Percentiles rank a stretch among this genome's conserved stretches.
Evolutionary conservation across 371 early-diverging fungal species (phyloP).

Genomic region (Lichtheimia hyalospora): DNA sequence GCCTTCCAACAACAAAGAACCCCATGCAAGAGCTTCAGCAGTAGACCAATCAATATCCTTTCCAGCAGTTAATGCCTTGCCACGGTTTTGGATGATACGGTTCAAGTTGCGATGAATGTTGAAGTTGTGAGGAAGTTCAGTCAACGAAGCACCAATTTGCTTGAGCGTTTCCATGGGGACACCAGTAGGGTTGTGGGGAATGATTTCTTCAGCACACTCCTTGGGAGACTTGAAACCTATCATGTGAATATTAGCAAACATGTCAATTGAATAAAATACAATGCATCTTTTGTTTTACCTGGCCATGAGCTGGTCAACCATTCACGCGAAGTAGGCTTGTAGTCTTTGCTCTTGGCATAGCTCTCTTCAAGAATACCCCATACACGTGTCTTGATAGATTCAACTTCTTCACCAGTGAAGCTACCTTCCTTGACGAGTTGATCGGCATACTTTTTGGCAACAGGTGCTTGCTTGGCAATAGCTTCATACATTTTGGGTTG

Average conservation of each 20-base stretch:
- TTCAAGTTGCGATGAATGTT: constrained; percentile 84
- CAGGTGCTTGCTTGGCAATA: constrained; percentile 83
- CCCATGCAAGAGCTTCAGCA: constrained; percentile 95
- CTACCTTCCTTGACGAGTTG: constrained; percentile 84
- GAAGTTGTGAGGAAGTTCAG: constrained; percentile 85
- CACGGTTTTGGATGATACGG: constrained; percentile 82
- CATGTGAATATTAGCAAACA: background rate
- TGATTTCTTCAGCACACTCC: constrained; percentile 72
- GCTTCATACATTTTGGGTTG: constrained; percentile 97
- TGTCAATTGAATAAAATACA: too few species aligned
- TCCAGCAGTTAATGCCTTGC: constrained; percentile 75
- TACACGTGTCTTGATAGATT: constrained; percentile 85
- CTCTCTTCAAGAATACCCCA: constrained; percentile 91
- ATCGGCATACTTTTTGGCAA: constrained; percentile 79
- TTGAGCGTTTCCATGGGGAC: constrained; percentile 71
- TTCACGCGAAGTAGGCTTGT: constrained; percentile 86
- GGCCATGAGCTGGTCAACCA: constrained; percentile 95
- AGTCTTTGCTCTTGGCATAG: constrained; percentile 86
- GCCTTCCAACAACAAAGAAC: constrained; percentile 85
- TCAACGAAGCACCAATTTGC: constrained; percentile 80
- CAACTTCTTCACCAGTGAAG: constrained; percentile 79
- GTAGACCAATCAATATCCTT: constrained; percentile 94
- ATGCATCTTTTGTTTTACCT: constrained; percentile 17
- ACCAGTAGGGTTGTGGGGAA: constrained; percentile 78
- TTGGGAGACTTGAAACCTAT: constrained; percentile 73